A percentile compares a stretch with the other conserved stretches of the same genome.
Evolutionary conservation across 129 eudicot species (phyloP).

Genomic region (Apium graveolens): DNA sequence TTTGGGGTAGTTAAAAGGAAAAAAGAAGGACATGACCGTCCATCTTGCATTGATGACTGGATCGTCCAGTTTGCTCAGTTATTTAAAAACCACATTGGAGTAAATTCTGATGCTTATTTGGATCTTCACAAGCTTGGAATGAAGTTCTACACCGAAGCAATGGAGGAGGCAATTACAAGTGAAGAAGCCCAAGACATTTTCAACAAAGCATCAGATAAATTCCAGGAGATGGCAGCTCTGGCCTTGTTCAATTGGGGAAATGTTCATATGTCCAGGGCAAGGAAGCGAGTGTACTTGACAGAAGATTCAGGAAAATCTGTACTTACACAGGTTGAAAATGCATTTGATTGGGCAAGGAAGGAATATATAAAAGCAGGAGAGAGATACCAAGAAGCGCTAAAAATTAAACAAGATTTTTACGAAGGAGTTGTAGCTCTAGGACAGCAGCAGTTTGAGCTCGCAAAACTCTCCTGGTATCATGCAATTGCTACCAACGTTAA

Average conservation of each 20-base stretch:
- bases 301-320: conserved; percentile 42
- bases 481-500: conserved; percentile 46
- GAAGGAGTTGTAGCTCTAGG: conserved; percentile 77
- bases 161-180: conserved; percentile 80
- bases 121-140: conserved; percentile 83
- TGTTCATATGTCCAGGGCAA: conserved; percentile 82
- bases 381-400: conserved; percentile 68
- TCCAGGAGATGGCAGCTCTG: conserved; percentile 84
- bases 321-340: conserved; percentile 35
- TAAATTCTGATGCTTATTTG: conserved; percentile 67
- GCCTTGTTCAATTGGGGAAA: conserved; percentile 92
- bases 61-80: conserved; percentile 73
- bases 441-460: conserved; percentile 83
- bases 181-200: conserved; percentile 74
- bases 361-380: conserved; percentile 64
- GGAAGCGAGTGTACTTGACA: conserved; percentile 44
- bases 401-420: conserved; percentile 60
- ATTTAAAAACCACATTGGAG: conserved; percentile 77
- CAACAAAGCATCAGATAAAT: conserved; percentile 50
- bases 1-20: conserved; percentile 34
- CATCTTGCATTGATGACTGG: conserved; percentile 72
- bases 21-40: neutral
- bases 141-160: conserved; percentile 78
- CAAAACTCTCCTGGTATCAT: conserved; percentile 85
- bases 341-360: conserved; percentile 66